These are phyloP conservation scores for Cronartium quercuum DNA, from an alignment of 1,284 basidiomycete species.

Conservation along the genomic window DNA sequence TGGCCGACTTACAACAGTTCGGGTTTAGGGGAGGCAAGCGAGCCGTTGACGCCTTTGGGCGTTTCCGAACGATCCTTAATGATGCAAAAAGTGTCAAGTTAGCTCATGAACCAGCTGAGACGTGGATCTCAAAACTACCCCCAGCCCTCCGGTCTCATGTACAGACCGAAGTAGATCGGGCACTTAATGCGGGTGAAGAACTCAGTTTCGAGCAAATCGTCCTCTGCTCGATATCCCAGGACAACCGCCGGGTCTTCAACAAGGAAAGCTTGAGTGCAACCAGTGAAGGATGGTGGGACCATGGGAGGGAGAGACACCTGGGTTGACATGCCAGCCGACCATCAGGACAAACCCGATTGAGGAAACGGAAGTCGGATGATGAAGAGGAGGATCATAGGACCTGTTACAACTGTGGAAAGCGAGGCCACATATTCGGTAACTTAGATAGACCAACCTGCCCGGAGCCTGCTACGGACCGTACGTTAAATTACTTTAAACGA, in stretches of 20 bases:
- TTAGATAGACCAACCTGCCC: neutral
- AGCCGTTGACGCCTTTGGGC: neutral
- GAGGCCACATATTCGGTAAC: neutral
- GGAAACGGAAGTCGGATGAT: too few relatives aligned
- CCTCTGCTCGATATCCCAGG: neutral
- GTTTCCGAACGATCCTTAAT: neutral
- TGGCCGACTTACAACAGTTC: neutral
- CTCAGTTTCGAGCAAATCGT: neutral
- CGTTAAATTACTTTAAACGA: neutral
- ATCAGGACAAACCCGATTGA: too few relatives aligned
- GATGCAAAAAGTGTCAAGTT: neutral
- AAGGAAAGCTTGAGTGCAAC: neutral
- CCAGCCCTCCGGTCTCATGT: neutral
- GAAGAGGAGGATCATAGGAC: too few relatives aligned
- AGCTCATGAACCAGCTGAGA: neutral
- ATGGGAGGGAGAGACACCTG: too few relatives aligned
- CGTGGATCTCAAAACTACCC: neutral
- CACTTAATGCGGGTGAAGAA: neutral
- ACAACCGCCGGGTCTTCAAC: neutral
- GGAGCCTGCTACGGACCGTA: neutral
- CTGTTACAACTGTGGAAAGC: neutral
- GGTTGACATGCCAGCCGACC: too few relatives aligned
- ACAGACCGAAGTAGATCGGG: neutral
- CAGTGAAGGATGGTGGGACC: too few relatives aligned
- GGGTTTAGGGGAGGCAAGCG: neutral